Percentiles rank a stretch among this genome's conserved stretches.
phyloP scores from a whole-genome alignment of 1,139 yeast species.

The Hemisphaericaspora xylanilytica region DNA sequence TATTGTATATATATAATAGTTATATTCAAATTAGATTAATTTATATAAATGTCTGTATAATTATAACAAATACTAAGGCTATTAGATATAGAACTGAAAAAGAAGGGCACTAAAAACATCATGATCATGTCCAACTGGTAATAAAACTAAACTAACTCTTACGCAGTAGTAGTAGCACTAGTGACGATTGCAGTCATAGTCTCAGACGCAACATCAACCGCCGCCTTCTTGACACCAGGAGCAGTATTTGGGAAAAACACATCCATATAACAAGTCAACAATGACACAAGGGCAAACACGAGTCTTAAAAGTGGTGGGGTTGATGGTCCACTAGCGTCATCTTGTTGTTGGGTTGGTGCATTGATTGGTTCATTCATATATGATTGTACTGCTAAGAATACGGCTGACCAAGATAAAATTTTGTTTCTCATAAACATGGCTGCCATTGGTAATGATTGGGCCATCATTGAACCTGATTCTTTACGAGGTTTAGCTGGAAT shows the following conservation, averaged over 20 bases:
- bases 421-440: slow-evolving; percentile 59
- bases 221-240: slow-evolving; percentile 23
- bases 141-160: not conserved
- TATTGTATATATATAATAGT: slow-evolving; percentile 3
- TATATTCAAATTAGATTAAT: no score
- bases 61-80: not conserved
- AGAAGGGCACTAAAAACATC: not conserved
- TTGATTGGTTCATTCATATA: slow-evolving; percentile 49
- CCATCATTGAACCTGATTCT: slow-evolving; percentile 44
- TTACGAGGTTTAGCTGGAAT: slow-evolving; percentile 48
- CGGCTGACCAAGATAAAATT: slow-evolving; percentile 56
- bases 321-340: slow-evolving; percentile 35
- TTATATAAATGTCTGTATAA: not conserved
- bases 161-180: slow-evolving; percentile 17
- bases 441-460: slow-evolving; percentile 67
- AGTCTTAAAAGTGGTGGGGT: slow-evolving; percentile 47
- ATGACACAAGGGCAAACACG: slow-evolving; percentile 45
- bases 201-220: slow-evolving; percentile 18
- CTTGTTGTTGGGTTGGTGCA: slow-evolving; percentile 25
- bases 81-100: slow-evolving; percentile 1
- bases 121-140: no score
- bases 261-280: slow-evolving; percentile 55
- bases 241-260: slow-evolving; percentile 38
- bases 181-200: slow-evolving; percentile 21
- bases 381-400: slow-evolving; percentile 51